A percentile compares a stretch with the other conserved stretches of the same genome.
Conservation (phyloP, 2,329 filamentous ascomycete species). For the Calonectria naviculata region DNA sequence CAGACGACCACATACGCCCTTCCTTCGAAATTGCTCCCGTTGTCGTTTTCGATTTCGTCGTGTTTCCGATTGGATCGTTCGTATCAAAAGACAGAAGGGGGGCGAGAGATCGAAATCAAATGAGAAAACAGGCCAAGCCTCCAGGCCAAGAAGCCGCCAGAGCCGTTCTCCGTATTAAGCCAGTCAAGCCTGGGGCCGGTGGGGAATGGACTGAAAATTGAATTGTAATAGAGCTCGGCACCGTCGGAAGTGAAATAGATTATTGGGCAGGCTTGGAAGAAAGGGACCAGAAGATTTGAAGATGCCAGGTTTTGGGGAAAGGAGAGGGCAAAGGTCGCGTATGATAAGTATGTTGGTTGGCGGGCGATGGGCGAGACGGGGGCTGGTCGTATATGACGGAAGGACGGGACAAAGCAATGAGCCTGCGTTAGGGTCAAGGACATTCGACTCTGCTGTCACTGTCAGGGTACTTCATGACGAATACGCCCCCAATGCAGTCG, state of each 20-base stretch:
- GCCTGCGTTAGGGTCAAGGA: neutral
- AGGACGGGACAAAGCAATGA: neutral
- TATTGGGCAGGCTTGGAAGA: neutral
- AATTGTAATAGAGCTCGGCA: conserved; percentile 6
- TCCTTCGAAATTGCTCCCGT: neutral
- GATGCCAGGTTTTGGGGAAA: neutral
- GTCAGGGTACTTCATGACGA: neutral
- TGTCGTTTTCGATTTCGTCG: neutral
- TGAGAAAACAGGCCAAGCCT: conserved; percentile 37
- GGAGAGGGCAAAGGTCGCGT: neutral
- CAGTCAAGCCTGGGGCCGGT: conserved; percentile 11
- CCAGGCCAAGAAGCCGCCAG: conserved; percentile 23
- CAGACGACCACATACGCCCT: neutral
- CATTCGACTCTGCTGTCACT: neutral
- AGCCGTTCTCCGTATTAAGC: conserved; percentile 27
- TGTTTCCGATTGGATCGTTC: conserved; percentile 8
- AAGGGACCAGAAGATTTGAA: neutral
- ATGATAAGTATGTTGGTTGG: conserved; percentile 5
- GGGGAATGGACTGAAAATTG: conserved; percentile 17
- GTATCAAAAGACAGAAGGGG: neutral
- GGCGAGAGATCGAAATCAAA: neutral
- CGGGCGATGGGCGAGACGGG: neutral
- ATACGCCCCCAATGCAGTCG: neutral
- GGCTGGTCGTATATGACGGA: conserved; percentile 12
- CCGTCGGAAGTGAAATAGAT: neutral